Evolutionary conservation across 208 protist genomes (phyloP).

Genomic region (Trypanosoma conorhini): DNA sequence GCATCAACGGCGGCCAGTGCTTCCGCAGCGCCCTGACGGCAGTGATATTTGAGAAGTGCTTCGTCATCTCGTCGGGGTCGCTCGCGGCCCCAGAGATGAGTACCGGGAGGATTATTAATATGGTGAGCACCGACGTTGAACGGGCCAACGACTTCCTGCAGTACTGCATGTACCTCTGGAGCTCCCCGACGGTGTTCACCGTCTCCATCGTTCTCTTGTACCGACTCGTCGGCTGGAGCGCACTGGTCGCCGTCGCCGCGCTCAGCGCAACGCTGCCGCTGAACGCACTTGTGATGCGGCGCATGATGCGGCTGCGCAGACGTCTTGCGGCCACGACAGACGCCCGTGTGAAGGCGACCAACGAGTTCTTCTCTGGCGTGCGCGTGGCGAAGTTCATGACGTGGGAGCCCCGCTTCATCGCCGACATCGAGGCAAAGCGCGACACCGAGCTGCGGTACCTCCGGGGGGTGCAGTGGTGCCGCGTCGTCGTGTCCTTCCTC

Average conservation of each 20-base stretch:
- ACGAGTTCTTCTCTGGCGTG: constrained; percentile 83
- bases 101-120: constrained; percentile 72
- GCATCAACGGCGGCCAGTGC: constrained; percentile 19
- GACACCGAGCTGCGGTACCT: constrained; percentile 33
- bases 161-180: constrained; percentile 49
- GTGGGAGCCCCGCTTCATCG: constrained; percentile 64
- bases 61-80: constrained; percentile 32
- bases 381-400: constrained; percentile 85
- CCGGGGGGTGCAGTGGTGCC: constrained; percentile 26
- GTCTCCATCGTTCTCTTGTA: constrained; percentile 34
- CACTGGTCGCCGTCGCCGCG: constrained; percentile 50
- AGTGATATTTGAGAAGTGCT: constrained; percentile 65
- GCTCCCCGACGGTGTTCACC: constrained; percentile 45
- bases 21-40: constrained; percentile 24
- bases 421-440: constrained; percentile 30
- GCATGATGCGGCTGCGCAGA: constrained; percentile 19
- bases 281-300: constrained; percentile 32
- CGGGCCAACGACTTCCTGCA: constrained; percentile 46
- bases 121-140: constrained; percentile 66
- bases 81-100: constrained; percentile 48
- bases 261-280: constrained; percentile 53
- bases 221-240: constrained; percentile 36
- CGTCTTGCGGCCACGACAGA: constrained; percentile 48
- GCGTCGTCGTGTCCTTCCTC: constrained; percentile 37
- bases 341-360: constrained; percentile 66